Evolutionary conservation across 371 early-diverging fungal genomes (phyloP), one percentile per base, ranked within the genome.

Genomic region (Syncephalis fuscata): DNA sequence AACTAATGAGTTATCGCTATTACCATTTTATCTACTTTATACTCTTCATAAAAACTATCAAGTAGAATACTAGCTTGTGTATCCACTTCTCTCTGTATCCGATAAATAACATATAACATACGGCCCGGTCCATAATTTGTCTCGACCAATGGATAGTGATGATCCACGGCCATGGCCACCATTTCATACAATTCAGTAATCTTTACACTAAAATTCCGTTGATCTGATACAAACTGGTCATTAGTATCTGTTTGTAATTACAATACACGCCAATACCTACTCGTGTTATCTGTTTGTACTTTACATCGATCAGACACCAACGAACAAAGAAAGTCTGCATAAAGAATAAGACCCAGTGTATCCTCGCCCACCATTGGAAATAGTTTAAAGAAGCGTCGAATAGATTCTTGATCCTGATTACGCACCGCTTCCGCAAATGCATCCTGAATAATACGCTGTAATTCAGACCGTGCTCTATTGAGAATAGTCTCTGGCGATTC

Each of bases 1-100:
- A 22, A 24, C 40, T 45, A 11, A 15, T 36, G 44, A 4, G 17
- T 32, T 24, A 20, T 44, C 39, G n/a, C n/a, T n/a, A n/a, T n/a
- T 54, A 82, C 76, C 64, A 76, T 74, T 39, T 82, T 72, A n/a
- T 58, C 48, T 3, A 87, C 51, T 25, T 73, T 68, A n/a, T 74
- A 60, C 51, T 68, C 71, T 44, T 88, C 88, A 32, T 71, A 57
- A 51, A 90, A 89, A 8, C 75, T 61, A 54, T 88, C 83, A 17
- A 94, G 43, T 19, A 91, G 70, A 50, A 73, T 68, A n/a, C 64
- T 57, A 36, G 80, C 73, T 44, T 88, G 88, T 27, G 65, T 65
- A 52, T 89, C 89, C 9, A 79, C 78, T 54, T 91, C 92, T 54
- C 82, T 77, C 59, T 92, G 89, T 38, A 94, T 58, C 9, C 81